Evolutionary conservation across 768 basidiomycete species (phyloP).

Genomic region (Tulasnella sp.): DNA sequence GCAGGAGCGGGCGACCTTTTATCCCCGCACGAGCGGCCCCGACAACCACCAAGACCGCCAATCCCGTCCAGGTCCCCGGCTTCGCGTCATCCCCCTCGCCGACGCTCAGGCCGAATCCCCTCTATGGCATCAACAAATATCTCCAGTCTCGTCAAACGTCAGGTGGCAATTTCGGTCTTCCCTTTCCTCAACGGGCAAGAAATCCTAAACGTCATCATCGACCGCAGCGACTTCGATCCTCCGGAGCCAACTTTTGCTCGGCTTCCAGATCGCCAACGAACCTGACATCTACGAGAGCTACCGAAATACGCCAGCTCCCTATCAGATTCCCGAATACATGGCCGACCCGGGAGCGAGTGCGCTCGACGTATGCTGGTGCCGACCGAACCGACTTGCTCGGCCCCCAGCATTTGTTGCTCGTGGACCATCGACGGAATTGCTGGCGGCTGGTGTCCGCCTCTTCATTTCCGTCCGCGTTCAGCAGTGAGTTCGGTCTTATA

Average conservation of each 20-base stretch:
- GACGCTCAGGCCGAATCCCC: conserved; percentile 47
- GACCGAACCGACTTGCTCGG: conserved; percentile 41
- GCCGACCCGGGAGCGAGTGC: conserved; percentile 36
- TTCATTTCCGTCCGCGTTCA: conserved; percentile 9
- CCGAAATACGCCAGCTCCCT: conserved; percentile 40
- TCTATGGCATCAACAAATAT: conserved; percentile 48
- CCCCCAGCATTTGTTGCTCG: conserved; percentile 47
- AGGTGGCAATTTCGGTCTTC: conserved; percentile 48
- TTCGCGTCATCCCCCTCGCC: conserved; percentile 50
- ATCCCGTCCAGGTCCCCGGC: conserved; percentile 41
- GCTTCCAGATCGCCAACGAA: conserved; percentile 59
- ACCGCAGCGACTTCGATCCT: background rate
- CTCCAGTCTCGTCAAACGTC: conserved; percentile 40
- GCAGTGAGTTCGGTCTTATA: background rate
- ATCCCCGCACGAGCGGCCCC: conserved; percentile 49
- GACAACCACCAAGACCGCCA: conserved; percentile 55
- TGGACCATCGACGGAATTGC: conserved; percentile 43
- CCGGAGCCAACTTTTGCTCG: conserved; percentile 39
- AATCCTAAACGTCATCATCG: background rate
- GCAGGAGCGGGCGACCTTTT: conserved; percentile 63
- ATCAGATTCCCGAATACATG: conserved; percentile 44
- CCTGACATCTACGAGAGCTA: conserved; percentile 57
- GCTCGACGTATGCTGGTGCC: conserved; percentile 3
- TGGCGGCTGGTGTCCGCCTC: conserved; percentile 41
- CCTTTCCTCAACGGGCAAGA: conserved; percentile 33